Conservation (phyloP, 208 protist species). For the Acanthamoeba lenticulata region DNA sequence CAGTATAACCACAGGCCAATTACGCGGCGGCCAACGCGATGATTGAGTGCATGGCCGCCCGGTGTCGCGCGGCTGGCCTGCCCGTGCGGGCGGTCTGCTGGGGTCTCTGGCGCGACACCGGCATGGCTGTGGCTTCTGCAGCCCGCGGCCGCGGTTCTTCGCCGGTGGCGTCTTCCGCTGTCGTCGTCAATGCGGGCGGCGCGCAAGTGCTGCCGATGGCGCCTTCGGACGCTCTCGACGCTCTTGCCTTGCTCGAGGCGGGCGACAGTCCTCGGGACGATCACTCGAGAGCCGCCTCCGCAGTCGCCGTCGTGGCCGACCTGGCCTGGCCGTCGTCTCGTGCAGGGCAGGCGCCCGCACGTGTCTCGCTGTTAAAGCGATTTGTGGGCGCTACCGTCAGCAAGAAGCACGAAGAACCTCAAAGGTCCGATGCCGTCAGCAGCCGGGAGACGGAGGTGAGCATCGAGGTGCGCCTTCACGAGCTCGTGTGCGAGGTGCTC, state of each 20-base stretch:
- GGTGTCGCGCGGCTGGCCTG: slow-evolving; percentile 65
- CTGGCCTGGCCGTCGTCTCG: neutral
- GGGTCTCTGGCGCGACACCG: slow-evolving; percentile 78
- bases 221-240: neutral
- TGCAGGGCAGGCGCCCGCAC: neutral
- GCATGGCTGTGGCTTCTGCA: slow-evolving; percentile 72
- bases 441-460: neutral
- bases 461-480: neutral
- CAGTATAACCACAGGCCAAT: slow-evolving; percentile 77
- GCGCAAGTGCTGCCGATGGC: slow-evolving; percentile 39
- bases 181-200: neutral
- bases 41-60: slow-evolving; percentile 72
- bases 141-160: too few relatives aligned
- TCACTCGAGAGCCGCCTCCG: too few relatives aligned
- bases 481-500: slow-evolving; percentile 9
- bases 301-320: slow-evolving; percentile 11
- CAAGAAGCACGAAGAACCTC: neutral
- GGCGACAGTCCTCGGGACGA: neutral
- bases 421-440: neutral
- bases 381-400: neutral
- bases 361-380: slow-evolving; percentile 6
- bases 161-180: neutral
- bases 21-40: slow-evolving; percentile 80
- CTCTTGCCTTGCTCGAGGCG: neutral
- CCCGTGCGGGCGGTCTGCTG: slow-evolving; percentile 73